Base-by-base conservation (phyloP, 169 alveolate species). In the Ichthyophthirius multifiliis region DNA sequence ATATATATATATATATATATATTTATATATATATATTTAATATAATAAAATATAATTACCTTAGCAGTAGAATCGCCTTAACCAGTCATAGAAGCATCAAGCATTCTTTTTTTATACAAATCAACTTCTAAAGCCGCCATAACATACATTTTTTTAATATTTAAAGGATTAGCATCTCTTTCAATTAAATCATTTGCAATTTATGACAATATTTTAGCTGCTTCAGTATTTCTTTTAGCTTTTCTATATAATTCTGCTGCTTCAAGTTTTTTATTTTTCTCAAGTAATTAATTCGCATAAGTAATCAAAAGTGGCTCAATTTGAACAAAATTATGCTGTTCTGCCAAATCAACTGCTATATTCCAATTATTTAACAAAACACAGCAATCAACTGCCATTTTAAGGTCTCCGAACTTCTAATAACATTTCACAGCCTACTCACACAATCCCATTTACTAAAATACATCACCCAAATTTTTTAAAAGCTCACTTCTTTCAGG, bases 91-190 rank as follows among this genome's bases (percentile, higher is more conserved):
- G 93, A 89, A 15, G 93, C 94, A 83, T 95, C 97, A 44, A 92
- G 79, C 32, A 94, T 88, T 84, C 96, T 86, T 48, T 93, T 84
- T 84, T 93, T 93, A 74, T 92, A 93, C 20, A 95, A 86, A 73
- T 95, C 98, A 45, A 95, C 94, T 87, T 95, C 98, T 48, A 96
- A 89, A 7, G 97, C 98, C 18, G 98, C 97, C 64, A 96, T 87
- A n/a, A 95, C 96, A 83, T 93, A 94, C 27, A 96, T 81, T 89
- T 94, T 94, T 82, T 96, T 96, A 41, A 90, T 89, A 15, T 90
- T 79, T 23, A 93, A 43, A 16, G 98, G 97, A 18, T 94, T 87
- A 65, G 96, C 93, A 80, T 91, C 89, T 63, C 85, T 79, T 63
- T 90, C 85, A 32, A 83, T 84, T 30, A 92, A 78, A 73, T 90